Percentiles rank a stretch among this genome's conserved stretches.
These are phyloP conservation scores for Entonaema liquescens DNA, from an alignment of 495 filamentous ascomycete genomes.

Conservation along the genomic window DNA sequence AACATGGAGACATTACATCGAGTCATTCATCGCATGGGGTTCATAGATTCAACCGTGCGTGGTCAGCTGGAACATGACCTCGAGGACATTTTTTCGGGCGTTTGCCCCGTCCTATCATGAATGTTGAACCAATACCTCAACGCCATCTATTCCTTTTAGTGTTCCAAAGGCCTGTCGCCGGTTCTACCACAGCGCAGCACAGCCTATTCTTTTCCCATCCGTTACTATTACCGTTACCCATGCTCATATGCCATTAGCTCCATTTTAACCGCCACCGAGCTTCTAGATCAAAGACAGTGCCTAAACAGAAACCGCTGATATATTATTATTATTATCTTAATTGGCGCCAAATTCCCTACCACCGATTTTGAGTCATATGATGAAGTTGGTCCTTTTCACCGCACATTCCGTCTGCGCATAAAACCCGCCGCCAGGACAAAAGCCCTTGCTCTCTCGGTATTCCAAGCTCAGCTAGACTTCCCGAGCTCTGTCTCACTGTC, in stretches of 20 bases:
- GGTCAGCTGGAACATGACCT: conserved; percentile 21
- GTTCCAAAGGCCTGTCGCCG: conserved; percentile 12
- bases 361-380: conserved; percentile 39
- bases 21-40: not conserved
- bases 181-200: conserved; percentile 9
- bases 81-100: conserved; percentile 19
- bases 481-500: conserved; percentile 8
- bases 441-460: conserved; percentile 22
- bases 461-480: conserved; percentile 24
- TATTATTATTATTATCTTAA: conserved; percentile 24
- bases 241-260: conserved; percentile 5
- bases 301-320: not conserved
- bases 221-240: not conserved
- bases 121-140: conserved; percentile 35
- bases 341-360: conserved; percentile 15
- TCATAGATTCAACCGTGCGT: conserved; percentile 21
- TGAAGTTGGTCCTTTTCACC: conserved; percentile 33
- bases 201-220: conserved; percentile 35
- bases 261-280: conserved; percentile 26
- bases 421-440: conserved; percentile 18
- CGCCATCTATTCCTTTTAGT: conserved; percentile 31
- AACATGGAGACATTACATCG: not conserved
- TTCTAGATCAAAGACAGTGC: conserved; percentile 14
- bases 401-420: conserved; percentile 36
- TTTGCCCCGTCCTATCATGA: conserved; percentile 19